Evolutionary conservation across 305 asterid species (phyloP).

Genomic region (Solanum hybrid): DNA sequence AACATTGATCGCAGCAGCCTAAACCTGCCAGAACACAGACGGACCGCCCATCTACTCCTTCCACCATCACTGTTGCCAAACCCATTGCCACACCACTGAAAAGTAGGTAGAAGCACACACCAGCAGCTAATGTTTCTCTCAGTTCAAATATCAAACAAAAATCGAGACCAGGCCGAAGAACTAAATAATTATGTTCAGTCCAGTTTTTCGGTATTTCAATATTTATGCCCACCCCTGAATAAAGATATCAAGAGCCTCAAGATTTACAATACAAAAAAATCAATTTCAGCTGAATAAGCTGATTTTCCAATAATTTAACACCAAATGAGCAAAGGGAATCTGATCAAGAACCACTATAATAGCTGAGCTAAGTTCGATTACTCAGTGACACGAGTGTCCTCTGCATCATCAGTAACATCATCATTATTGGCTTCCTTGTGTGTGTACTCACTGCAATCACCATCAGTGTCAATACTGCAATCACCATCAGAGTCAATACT

Average conservation of each 20-base stretch:
- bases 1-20: not conserved
- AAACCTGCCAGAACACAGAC: not conserved
- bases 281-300: not conserved
- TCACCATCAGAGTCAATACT: conserved; percentile 18
- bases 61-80: not conserved
- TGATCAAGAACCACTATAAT: not conserved
- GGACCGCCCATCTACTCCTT: not conserved
- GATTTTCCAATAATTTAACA: not conserved
- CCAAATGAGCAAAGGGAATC: not conserved
- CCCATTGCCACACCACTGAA: not conserved
- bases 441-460: conserved; percentile 20
- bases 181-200: not conserved
- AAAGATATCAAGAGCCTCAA: not conserved
- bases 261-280: not conserved
- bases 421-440: conserved; percentile 22
- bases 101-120: not conserved
- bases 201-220: not conserved
- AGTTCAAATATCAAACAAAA: not conserved
- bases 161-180: not conserved
- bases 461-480: conserved; percentile 16
- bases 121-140: not conserved
- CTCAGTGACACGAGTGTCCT: not conserved
- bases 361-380: not conserved
- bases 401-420: conserved; percentile 8
- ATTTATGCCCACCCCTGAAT: not conserved